Percentiles rank a stretch among this genome's conserved stretches.
These are phyloP conservation scores for Mitragyna speciosa DNA, from an alignment of 257 asterid genomes.

Conservation along the genomic window DNA sequence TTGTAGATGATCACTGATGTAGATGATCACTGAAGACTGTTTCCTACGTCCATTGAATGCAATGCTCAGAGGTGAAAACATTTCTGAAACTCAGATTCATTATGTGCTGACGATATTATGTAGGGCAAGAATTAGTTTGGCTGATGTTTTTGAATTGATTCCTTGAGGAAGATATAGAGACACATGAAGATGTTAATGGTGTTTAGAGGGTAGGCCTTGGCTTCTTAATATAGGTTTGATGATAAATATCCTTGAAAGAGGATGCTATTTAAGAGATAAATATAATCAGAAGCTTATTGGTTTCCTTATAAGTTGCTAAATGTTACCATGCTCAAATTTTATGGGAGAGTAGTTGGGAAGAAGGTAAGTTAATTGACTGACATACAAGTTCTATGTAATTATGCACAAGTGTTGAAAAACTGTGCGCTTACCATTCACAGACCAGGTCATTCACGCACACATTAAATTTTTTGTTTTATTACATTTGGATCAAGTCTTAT, in stretches of 20 bases:
- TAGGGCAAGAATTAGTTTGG: background rate
- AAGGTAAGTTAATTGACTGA: background rate
- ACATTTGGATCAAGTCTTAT: background rate
- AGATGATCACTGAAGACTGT: background rate
- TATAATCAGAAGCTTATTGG: background rate
- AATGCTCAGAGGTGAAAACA: background rate
- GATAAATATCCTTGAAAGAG: background rate
- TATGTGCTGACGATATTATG: background rate
- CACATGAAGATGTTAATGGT: background rate
- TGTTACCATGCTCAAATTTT: background rate
- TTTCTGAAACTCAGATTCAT: too few relatives aligned
- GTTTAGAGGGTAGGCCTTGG: background rate
- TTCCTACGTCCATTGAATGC: background rate
- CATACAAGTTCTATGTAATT: background rate
- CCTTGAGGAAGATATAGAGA: background rate
- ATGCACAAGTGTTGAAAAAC: background rate
- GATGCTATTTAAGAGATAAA: background rate
- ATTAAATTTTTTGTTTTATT: too few relatives aligned
- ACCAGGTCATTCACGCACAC: background rate
- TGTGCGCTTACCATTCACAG: background rate
- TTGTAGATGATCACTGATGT: background rate
- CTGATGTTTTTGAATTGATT: background rate
- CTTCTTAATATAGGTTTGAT: background rate
- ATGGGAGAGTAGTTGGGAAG: background rate
- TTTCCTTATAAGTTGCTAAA: background rate